Base-by-base conservation (phyloP, 202 grass and related monocot species). In the Digitaria exilis region DNA sequence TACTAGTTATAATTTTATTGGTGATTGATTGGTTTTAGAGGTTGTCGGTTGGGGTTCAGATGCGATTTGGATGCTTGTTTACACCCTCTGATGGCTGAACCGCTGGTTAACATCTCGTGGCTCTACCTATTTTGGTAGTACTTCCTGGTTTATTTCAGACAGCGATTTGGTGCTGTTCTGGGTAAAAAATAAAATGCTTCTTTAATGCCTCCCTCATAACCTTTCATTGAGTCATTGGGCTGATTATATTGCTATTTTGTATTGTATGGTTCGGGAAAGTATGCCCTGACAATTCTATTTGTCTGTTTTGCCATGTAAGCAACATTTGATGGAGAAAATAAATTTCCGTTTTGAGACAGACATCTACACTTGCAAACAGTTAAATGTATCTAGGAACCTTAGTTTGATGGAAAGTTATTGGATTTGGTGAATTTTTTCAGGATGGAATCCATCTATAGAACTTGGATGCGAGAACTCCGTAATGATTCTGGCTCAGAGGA, bases 401-500 rank as follows among this genome's bases (percentile, higher is more conserved):
- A 67, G 75, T 76, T 1, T 32, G 34, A 21, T 74, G 15, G 29
- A 14, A 69, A 41, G 5, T 56, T 77, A 61, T 80, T 68, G 49
- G 55, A 39, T 61, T 69, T 76, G 44, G 15, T 60, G 9, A 75
- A 39, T 44, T 84, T 48, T 85, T 87, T 82, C 76, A 98, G 92
- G 71, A 93, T 98, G 92, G 92, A 95, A 85, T 95, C 89, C 80
- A 57, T 93, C 49, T 98, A 90, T 87, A 90, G 90, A 87, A 88
- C 84, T 19, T 98, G 92, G 92, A 84, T 85, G 71, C 85, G 70
- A 45, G 73, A 89, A 68, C 69, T 51, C 34, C 58, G 57, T 37
- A 85, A 64, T 21, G 73, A 77, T 78, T 80, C 87, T 82, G 75
- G 78, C 87, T 77, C 75, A 0, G 87, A 91, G 31, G 86, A 80